These are phyloP conservation scores for Phyllosticta capitalensis DNA, from an alignment of 2,329 filamentous ascomycete genomes.

Conservation along the genomic window DNA sequence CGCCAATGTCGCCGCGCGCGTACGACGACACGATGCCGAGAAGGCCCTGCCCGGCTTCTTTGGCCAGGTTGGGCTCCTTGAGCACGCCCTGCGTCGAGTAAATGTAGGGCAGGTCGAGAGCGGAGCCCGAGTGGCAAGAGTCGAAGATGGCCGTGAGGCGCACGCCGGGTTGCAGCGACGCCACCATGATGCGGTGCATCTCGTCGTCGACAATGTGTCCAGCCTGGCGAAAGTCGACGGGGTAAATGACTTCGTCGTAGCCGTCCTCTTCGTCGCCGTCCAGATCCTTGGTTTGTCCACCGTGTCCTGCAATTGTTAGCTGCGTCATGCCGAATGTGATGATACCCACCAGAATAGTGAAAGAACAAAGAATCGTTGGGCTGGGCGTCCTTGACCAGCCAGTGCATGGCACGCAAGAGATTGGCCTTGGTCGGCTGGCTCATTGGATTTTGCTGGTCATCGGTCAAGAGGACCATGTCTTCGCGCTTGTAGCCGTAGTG, in stretches of 20 bases:
- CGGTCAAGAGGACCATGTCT: conserved; percentile 94
- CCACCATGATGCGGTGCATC: conserved; percentile 73
- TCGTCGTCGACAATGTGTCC: conserved; percentile 78
- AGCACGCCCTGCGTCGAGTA: conserved; percentile 73
- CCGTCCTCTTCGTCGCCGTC: conserved; percentile 76
- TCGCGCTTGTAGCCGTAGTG: conserved; percentile 88
- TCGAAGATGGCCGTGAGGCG: conserved; percentile 75
- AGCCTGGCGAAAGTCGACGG: conserved; percentile 68
- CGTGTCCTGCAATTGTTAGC: conserved; percentile 49
- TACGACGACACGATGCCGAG: conserved; percentile 67
- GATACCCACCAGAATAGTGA: conserved; percentile 74
- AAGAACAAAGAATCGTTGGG: conserved; percentile 96
- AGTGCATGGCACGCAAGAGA: conserved; percentile 92
- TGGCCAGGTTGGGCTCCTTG: conserved; percentile 73
- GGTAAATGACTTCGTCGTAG: conserved; percentile 76
- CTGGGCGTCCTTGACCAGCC: conserved; percentile 86
- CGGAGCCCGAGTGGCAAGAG: conserved; percentile 70
- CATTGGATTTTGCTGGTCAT: conserved; percentile 96
- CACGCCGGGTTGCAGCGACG: conserved; percentile 68
- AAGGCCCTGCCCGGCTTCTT: conserved; percentile 66
- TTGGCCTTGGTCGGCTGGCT: conserved; percentile 95
- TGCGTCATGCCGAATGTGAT: background rate
- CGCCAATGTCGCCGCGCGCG: conserved; percentile 70
- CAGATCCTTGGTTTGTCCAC: conserved; percentile 70
- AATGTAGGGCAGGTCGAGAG: conserved; percentile 67